Evolutionary conservation across 1,139 yeast genomes (phyloP).

Genomic region (Lodderomyces parapsilosis): DNA sequence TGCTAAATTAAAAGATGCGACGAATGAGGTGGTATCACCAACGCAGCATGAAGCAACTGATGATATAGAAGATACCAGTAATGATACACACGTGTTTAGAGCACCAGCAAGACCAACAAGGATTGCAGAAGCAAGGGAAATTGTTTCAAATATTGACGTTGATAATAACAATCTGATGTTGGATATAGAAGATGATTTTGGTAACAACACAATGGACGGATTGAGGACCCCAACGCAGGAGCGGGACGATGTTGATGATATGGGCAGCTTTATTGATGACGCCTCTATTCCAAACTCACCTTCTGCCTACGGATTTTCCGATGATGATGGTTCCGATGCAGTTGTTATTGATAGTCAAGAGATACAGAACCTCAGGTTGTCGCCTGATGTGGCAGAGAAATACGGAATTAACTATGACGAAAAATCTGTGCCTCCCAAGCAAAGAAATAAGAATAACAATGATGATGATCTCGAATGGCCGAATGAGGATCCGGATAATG

Average conservation of each 20-base stretch:
- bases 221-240: constrained; percentile 38
- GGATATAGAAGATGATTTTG: constrained; percentile 42
- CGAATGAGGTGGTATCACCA: background rate
- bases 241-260: constrained; percentile 29
- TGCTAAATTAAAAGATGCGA: background rate
- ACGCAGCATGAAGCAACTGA: constrained; percentile 2
- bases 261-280: constrained; percentile 36
- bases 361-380: constrained; percentile 24
- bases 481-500: constrained; percentile 15
- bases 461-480: constrained; percentile 10
- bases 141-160: constrained; percentile 13
- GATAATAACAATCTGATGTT: constrained; percentile 6
- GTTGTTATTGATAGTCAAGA: constrained; percentile 18
- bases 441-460: constrained; percentile 7
- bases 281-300: constrained; percentile 16
- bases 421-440: background rate
- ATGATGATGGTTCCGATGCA: constrained; percentile 1
- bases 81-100: constrained; percentile 7
- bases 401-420: constrained; percentile 27
- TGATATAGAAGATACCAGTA: constrained; percentile 3
- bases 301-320: constrained; percentile 17
- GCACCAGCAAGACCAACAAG: constrained; percentile 7
- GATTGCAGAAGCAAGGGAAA: constrained; percentile 11
- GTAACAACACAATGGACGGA: constrained; percentile 41
- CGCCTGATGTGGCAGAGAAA: constrained; percentile 19